phyloP scores from a whole-genome alignment of 495 filamentous ascomycete species.

The Neurospora tetrasperma region DNA sequence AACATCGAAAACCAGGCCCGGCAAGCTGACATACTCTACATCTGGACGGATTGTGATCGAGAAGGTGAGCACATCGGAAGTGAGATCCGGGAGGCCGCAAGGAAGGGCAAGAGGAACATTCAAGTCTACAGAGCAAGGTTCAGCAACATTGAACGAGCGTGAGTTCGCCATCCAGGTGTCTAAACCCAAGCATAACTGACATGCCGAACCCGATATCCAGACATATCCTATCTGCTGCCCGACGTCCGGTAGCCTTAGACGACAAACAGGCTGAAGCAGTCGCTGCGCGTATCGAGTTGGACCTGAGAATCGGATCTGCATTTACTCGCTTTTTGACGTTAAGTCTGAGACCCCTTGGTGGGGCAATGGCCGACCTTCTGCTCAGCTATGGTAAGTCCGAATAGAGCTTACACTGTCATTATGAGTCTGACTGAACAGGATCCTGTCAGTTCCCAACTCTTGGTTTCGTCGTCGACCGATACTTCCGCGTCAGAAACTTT shows the following conservation, averaged over 20 bases:
- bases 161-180: slow-evolving; percentile 20
- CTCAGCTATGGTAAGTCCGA: slow-evolving; percentile 72
- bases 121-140: slow-evolving; percentile 81
- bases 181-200: background rate
- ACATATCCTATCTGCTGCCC: slow-evolving; percentile 80
- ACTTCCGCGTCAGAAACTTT: slow-evolving; percentile 86
- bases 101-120: slow-evolving; percentile 58
- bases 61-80: slow-evolving; percentile 94
- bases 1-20: slow-evolving; percentile 77
- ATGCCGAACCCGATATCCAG: slow-evolving; percentile 23
- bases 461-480: slow-evolving; percentile 93
- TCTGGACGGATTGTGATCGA: slow-evolving; percentile 98
- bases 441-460: slow-evolving; percentile 96
- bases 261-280: slow-evolving; percentile 83
- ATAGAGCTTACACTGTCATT: background rate
- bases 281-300: slow-evolving; percentile 79
- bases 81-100: slow-evolving; percentile 80
- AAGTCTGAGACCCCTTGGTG: slow-evolving; percentile 57
- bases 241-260: slow-evolving; percentile 65
- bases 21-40: slow-evolving; percentile 61
- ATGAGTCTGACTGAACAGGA: slow-evolving; percentile 37
- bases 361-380: slow-evolving; percentile 47
- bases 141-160: slow-evolving; percentile 93
- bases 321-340: slow-evolving; percentile 86
- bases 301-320: slow-evolving; percentile 79